Base-by-base conservation (phyloP, 2,329 filamentous ascomycete species). In the Plenodomus tracheiphilus region DNA sequence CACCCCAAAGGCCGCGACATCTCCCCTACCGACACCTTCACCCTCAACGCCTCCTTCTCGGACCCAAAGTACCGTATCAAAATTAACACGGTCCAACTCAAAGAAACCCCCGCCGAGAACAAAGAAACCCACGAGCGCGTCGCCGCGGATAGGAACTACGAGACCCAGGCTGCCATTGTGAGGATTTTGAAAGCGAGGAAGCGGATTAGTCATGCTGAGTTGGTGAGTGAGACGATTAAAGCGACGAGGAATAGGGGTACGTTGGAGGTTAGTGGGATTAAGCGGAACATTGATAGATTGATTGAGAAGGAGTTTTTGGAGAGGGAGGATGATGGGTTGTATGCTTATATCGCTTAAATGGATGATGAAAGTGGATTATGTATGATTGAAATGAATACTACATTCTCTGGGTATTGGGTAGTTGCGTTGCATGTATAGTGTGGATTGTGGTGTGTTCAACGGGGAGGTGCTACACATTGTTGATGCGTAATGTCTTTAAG, bases 51-150 rank as follows among this genome's bases (percentile, higher is more conserved):
- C 38, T 70, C 71, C 15, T 99, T 99, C 73, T 77, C 77, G 2
- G 88, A 97, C 66, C 81, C 86, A 17, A 96, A 94, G 73, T 88
- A 89, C 73, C 85, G 91, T 47, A 86, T 99, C 75, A 99, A 99
- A 78, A 97, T 99, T 78, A 99, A 97, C 75, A 93, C 97, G 74
- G 94, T 99, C 61, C 94, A 99, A 74, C 82, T 97, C 42, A 95
- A 94, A 75, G 94, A 99, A 75, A 97, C 94, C 0, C 89, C 88
- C 64, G 88, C 93, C 66, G 94, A 99, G 75, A 97, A 97, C 75
- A 89, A 91, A 73, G 90, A 88, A 62, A 97, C 92, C 1, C 91
- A 97, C 73, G 88, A 96, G 72, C 84, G 91, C 37, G 90, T 99
- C 4, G 87, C 86, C 0, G 88, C 89, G 43, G 94, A 99, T 68